phyloP scores from a whole-genome alignment of 345 rosid genomes.

The Rhodamnia rubescens region DNA sequence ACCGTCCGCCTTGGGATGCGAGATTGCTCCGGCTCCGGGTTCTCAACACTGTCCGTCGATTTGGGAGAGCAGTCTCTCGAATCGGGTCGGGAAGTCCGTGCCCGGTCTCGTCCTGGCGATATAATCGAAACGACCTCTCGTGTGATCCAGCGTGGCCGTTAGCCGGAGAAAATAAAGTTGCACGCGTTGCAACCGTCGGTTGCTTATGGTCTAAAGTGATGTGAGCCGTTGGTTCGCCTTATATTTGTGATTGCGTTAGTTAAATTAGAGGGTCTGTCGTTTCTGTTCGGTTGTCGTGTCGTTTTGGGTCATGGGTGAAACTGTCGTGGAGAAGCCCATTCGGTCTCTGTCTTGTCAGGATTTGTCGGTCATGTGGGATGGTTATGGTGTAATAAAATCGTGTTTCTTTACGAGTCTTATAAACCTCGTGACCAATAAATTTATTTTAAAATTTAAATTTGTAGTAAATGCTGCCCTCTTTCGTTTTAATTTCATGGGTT shows the following conservation, averaged over 20 bases:
- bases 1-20: constrained; percentile 10
- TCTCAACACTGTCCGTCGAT: constrained; percentile 45
- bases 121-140: neutral
- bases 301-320: neutral
- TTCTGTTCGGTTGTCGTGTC: no score
- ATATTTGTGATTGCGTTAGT: neutral
- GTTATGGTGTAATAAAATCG: neutral
- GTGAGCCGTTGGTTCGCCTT: neutral
- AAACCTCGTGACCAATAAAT: neutral
- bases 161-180: neutral
- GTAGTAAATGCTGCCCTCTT: neutral
- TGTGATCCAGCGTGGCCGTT: neutral
- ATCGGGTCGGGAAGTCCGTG: constrained; percentile 67
- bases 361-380: neutral
- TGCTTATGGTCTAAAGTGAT: neutral
- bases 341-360: neutral
- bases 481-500: neutral
- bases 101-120: constrained; percentile 86
- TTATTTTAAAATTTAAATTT: neutral
- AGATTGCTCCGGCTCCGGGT: constrained; percentile 21
- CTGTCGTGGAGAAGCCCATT: neutral
- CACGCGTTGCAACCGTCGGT: neutral
- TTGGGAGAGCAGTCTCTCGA: constrained; percentile 84
- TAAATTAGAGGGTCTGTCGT: neutral
- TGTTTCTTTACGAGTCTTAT: neutral